Conservation (phyloP, 352 stramenopile species). For the Blastocystis sp. region DNA sequence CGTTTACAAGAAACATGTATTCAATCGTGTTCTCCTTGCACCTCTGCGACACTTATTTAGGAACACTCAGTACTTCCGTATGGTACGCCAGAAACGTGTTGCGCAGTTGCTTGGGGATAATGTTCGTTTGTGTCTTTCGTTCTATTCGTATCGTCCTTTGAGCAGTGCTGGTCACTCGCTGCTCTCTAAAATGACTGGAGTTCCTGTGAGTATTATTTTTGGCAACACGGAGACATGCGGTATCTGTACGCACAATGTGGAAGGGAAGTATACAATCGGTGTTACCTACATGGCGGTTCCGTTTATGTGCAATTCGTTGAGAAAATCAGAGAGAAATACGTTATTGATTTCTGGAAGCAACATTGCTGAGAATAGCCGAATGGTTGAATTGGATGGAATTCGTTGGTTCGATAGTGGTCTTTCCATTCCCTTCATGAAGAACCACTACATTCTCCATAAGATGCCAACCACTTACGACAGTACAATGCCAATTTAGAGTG, state of each 20-base stretch:
- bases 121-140: conserved; percentile 23
- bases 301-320: conserved; percentile 44
- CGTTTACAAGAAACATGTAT: background rate
- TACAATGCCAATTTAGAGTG: conserved; percentile 26
- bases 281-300: conserved; percentile 14
- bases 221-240: conserved; percentile 51
- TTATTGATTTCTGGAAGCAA: conserved; percentile 48
- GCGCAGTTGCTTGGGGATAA: conserved; percentile 43
- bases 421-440: conserved; percentile 41
- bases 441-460: conserved; percentile 49
- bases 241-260: conserved; percentile 42
- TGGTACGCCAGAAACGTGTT: conserved; percentile 10
- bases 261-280: background rate
- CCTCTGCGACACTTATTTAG: conserved; percentile 4
- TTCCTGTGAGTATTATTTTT: conserved; percentile 54
- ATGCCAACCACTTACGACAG: conserved; percentile 60
- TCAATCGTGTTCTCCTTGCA: background rate
- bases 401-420: conserved; percentile 57
- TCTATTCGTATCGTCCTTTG: conserved; percentile 44
- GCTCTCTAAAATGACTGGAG: conserved; percentile 24
- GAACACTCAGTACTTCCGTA: conserved; percentile 32
- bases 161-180: conserved; percentile 32
- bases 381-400: background rate
- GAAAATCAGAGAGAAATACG: conserved; percentile 26
- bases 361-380: conserved; percentile 26